Evolutionary conservation across 202 grass and related monocot species (phyloP), one percentile per base, ranked within the genome.

Genomic region (Zizania palustris): DNA sequence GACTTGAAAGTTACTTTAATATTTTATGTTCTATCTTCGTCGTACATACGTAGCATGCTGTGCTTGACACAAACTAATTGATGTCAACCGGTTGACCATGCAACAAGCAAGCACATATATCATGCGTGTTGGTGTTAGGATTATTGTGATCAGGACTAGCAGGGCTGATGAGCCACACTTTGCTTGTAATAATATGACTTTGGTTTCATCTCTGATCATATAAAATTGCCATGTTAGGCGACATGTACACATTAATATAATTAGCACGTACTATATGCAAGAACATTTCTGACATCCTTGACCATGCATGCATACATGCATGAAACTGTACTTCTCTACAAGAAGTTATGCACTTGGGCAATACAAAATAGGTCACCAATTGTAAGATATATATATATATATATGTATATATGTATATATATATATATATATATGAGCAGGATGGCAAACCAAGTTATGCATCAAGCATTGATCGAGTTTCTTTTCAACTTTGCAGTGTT

Each of bases 11-110:
- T 35, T 74, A 78, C 60, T 46, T 38, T 72, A 50, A 66, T 14
- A 51, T 44, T n/a, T n/a, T 22, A 9, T 63, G 38, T 77, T 56
- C n/a, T n/a, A n/a, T n/a, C 33, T 45, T 56, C 46, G 28, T 65
- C 22, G 20, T 16, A 53, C n/a, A n/a, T n/a, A n/a, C n/a, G n/a
- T n/a, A n/a, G n/a, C n/a, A n/a, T n/a, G n/a, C n/a, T n/a, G n/a
- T 15, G 73, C n/a, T 37, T 38, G 40, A 19, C 20, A 60, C 64
- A 51, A 15, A 60, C 57, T 50, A 42, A 9, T 14, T 12, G 16
- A 63, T 54, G 20, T 66, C 66, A 78, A 75, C 11, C 58, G 19
- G 80, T 87, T 79, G 64, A 80, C 70, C 55, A 73, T 55, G 51
- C n/a, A 18, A 42, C 55, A 73, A 20, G 51, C n/a, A 18, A 42